Evolutionary conservation across 2,329 filamentous ascomycete genomes (phyloP).

Genomic region (Colletotrichum ledebouriae): DNA sequence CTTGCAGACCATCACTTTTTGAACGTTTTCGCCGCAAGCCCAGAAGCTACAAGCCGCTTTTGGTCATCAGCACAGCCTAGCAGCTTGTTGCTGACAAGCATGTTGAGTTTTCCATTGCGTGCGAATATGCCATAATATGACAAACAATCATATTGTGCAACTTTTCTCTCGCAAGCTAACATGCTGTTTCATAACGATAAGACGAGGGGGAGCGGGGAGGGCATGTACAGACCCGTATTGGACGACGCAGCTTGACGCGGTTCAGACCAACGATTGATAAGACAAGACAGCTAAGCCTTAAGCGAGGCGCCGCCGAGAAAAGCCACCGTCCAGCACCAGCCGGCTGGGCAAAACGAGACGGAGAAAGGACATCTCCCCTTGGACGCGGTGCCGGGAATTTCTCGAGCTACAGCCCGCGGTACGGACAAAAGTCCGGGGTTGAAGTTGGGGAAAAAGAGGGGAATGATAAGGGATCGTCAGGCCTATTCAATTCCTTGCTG

Average conservation of each 20-base stretch:
- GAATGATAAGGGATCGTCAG: constrained; percentile 10
- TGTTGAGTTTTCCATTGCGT: not conserved
- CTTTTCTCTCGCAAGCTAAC: not conserved
- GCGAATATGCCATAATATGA: not conserved
- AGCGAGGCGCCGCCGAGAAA: not conserved
- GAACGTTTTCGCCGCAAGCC: not conserved
- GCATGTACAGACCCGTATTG: no score
- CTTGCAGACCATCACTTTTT: not conserved
- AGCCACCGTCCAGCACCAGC: constrained; percentile 3
- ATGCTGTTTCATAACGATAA: not conserved
- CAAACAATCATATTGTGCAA: not conserved
- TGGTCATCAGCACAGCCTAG: constrained; percentile 8
- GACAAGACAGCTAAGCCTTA: constrained; percentile 10
- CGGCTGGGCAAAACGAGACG: constrained; percentile 13
- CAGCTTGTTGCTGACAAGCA: not conserved
- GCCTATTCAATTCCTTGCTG: constrained; percentile 1
- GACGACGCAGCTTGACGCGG: no score
- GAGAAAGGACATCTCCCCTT: not conserved
- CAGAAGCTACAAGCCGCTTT: constrained; percentile 11
- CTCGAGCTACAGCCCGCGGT: constrained; percentile 16
- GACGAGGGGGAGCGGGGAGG: no score
- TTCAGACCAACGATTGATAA: no score
- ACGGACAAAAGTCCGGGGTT: constrained; percentile 8
- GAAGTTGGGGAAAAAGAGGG: constrained; percentile 2
- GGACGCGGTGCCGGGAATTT: constrained; percentile 34